Conservation (phyloP, 2,329 filamentous ascomycete species). For the Meredithiella fracta region DNA sequence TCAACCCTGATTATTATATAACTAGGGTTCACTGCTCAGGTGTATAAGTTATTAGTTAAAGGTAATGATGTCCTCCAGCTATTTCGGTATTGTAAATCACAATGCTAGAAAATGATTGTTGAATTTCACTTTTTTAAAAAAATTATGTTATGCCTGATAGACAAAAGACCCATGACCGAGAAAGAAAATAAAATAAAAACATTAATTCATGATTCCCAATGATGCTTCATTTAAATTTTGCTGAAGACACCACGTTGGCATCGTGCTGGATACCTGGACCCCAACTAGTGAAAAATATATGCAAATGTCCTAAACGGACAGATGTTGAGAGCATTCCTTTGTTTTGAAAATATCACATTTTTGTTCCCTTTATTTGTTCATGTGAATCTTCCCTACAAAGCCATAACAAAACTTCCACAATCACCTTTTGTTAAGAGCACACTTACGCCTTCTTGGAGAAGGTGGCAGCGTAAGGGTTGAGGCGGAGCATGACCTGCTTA, state of each 20-base stretch:
- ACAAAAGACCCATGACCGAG: constrained; percentile 4
- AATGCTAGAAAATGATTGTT: neutral
- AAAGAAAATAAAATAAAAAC: constrained; percentile 4
- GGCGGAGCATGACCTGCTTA: constrained; percentile 94
- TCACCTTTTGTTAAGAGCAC: constrained; percentile 7
- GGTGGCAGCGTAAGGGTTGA: constrained; percentile 92
- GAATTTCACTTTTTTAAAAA: constrained; percentile 11
- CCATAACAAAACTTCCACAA: constrained; percentile 12
- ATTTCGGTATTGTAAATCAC: neutral
- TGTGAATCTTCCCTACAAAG: constrained; percentile 12
- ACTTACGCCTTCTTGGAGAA: constrained; percentile 50
- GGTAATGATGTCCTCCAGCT: neutral
- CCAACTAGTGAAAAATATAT: constrained; percentile 17
- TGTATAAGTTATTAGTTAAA: no score
- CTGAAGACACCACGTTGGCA: constrained; percentile 3
- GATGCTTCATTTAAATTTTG: neutral
- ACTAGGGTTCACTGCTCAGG: no score
- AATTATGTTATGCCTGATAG: constrained; percentile 6
- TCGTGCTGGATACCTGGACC: constrained; percentile 12
- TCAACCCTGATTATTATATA: neutral
- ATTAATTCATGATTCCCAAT: constrained; percentile 18
- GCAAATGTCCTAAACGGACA: constrained; percentile 11
- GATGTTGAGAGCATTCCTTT: constrained; percentile 3
- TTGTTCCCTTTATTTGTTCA: constrained; percentile 15
- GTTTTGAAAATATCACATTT: constrained; percentile 15